Base-by-base conservation (phyloP, 441 rosid species). In the Populus hybrid region DNA sequence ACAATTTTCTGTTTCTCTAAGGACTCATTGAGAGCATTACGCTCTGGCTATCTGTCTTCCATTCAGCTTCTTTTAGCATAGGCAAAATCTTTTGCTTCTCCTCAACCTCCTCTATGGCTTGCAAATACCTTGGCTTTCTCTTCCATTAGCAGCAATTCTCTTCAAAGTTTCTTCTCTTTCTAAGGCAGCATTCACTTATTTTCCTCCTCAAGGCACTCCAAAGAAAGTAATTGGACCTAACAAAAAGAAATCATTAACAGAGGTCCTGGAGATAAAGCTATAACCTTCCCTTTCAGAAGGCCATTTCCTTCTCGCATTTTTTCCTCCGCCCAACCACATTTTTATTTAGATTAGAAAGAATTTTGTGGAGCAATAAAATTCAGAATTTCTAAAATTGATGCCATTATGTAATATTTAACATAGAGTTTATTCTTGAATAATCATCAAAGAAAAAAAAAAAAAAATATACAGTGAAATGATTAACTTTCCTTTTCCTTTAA, bases 11-110 rank as follows among this genome's bases (percentile, higher is more conserved):
- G 86, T 79, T 92, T 93, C 85, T 91, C 98, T 16, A 78, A 81
- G 73, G 89, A 90, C 76, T 90, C 94, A 71, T 81, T 87, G 19
- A 79, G 79, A 69, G 92, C 94, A 79, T 88, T 87, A 72, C 86
- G 79, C 86, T 91, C 97, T 63, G n/a, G 97, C 98, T 78, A 89
- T 72, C 85, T 91, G 84, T 82, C 94, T 91, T 81, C 84, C 89
- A 74, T 83, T 83, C n/a, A 76, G 80, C 83, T 85, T 90, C 97
- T 73, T 85, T 87, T n/a, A n/a, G n/a, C 67, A 87, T 91, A 72
- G 92, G 87, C 85, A 90, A 78, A 53, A n/a, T n/a, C n/a, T 76
- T 28, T 80, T 90, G 91, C 70, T 94, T 96, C 42, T 86, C 89
- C 78, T 91, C 93, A 46, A 89, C 86, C 82, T 90, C 95, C 83